Evolutionary conservation across 805 yeast species (phyloP), one percentile per base, ranked within the genome.

Genomic region (Lipomyces lipofer): DNA sequence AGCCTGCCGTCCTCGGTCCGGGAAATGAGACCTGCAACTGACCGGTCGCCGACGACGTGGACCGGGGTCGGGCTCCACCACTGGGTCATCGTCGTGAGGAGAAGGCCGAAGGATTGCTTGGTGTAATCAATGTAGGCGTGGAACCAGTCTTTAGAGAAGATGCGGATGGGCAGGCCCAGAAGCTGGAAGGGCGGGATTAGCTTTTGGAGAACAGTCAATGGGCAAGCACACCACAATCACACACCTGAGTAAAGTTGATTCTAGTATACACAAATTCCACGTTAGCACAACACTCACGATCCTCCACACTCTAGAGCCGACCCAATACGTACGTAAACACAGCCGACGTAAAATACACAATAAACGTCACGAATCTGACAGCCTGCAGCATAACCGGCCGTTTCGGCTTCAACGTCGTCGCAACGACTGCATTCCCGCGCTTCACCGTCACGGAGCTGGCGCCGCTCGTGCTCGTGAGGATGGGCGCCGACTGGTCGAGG

Each of bases 121-220:
- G 73, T 66, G 51, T 65, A 59, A 47, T 66, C 69, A 30, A 68
- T 54, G 62, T 65, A 69, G 22, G 67, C 66, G 24, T 63, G 64
- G 45, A 58, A 66, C 47, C 64, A 47, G n/a, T 62, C 51, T 22
- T 57, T 62, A 5, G 67, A 59, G 21, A 64, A 22, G 36, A 55
- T 47, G 36, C 55, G 49, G 27, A 69, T 48, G 0, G 73, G 73
- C 29, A 58, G 60, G 4, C 72, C 72, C 13, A 70, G 21, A 8
- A 63, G 49, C 54, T 49, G 22, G n/a, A n/a, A n/a, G n/a, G n/a
- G n/a, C n/a, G n/a, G n/a, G n/a, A n/a, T 48, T 21, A 30, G n/a
- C 21, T 22, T 22, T 21, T 5, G n/a, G 30, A 6, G 24, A 27
- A 10, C 10, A n/a, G 42, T 25, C 6, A 12, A 7, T 36, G 38